Evolutionary conservation across 805 yeast species (phyloP).

Genomic region (Saccharomycopsis microspora): DNA sequence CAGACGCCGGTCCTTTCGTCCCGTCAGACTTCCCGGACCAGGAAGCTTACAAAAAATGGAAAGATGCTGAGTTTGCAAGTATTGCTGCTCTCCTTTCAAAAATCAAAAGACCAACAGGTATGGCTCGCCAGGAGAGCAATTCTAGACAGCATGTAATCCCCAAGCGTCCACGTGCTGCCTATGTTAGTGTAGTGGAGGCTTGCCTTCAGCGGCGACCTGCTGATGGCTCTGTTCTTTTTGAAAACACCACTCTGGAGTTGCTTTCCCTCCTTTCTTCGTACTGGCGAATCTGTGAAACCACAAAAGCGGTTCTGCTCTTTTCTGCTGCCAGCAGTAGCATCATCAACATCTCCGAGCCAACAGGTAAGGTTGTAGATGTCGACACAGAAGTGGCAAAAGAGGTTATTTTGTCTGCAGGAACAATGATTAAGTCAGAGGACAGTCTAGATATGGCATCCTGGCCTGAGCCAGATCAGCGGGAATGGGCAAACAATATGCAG

Average conservation of each 20-base stretch:
- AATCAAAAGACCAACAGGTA: conserved; percentile 14
- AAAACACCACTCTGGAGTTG: conserved; percentile 11
- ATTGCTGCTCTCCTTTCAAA: conserved; percentile 22
- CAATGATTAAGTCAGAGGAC: conserved; percentile 19
- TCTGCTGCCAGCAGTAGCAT: conserved; percentile 35
- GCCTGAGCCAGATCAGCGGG: conserved; percentile 36
- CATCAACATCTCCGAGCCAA: conserved; percentile 17
- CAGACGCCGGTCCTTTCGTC: conserved; percentile 22
- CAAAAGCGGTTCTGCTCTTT: conserved; percentile 38
- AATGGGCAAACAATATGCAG: conserved; percentile 37
- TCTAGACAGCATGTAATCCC: conserved; percentile 25
- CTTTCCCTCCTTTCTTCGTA: conserved; percentile 21
- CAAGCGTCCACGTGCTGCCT: conserved; percentile 26
- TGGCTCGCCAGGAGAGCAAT: conserved; percentile 4
- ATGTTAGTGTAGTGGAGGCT: conserved; percentile 26
- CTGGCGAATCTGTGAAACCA: conserved; percentile 47
- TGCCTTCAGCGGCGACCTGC: conserved; percentile 25
- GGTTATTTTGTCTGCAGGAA: conserved; percentile 22
- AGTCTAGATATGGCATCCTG: conserved; percentile 23
- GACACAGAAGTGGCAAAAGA: conserved; percentile 23
- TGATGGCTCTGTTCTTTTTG: conserved; percentile 2
- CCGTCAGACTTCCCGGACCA: conserved; percentile 27
- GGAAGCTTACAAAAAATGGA: conserved; percentile 31
- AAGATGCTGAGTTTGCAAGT: conserved; percentile 25
- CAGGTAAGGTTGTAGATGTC: conserved; percentile 17